Evolutionary conservation across 2,329 filamentous ascomycete genomes (phyloP), one percentile per base, ranked within the genome.

Genomic region (Rosellinia necatrix): DNA sequence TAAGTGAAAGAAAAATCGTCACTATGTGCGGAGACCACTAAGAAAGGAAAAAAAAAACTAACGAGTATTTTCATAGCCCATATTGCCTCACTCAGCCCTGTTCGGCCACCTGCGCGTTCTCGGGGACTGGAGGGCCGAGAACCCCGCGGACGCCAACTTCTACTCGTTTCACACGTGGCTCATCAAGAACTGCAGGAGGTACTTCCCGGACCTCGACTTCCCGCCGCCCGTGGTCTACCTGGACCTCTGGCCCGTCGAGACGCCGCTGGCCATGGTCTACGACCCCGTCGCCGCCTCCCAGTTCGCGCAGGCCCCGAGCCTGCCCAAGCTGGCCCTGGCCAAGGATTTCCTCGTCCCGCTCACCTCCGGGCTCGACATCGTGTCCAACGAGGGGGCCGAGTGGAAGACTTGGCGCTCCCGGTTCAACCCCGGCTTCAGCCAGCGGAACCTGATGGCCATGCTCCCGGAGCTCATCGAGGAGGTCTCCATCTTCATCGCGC

Each of bases 391-490:
- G 6, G 72, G 71, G 53, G 63, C 65, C 25, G 27, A 65, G 6
- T 75, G 72, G 67, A 69, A 69, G 53, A 66, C 49, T 1, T 69
- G 67, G 66, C 61, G 66, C 5, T 68, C 70, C 47, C 53, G 68
- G 17, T 69, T 76, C 25, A 75, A 67, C 21, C 73, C 71, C 1
- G 72, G 69, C 1, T 76, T 76, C 56, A 74, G 72, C 42, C 61
- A 67, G 17, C 67, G 72, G 46, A 75, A 72, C 42, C 53, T 76
- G 40, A 64, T 63, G 1, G 66, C 69, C 1, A 64, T 72, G 37
- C 63, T 75, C 3, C 71, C 73, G 1, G 72, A 72, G 10, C 66
- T 76, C 12, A 49, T 76, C 4, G 68, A 75, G 25, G 75, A 77
- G 40, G 68, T 71, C 0, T 65, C 68, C 7, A 69, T 71, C 2